Base-by-base conservation (phyloP, 768 basidiomycete genomes). In the Russula lepida region DNA sequence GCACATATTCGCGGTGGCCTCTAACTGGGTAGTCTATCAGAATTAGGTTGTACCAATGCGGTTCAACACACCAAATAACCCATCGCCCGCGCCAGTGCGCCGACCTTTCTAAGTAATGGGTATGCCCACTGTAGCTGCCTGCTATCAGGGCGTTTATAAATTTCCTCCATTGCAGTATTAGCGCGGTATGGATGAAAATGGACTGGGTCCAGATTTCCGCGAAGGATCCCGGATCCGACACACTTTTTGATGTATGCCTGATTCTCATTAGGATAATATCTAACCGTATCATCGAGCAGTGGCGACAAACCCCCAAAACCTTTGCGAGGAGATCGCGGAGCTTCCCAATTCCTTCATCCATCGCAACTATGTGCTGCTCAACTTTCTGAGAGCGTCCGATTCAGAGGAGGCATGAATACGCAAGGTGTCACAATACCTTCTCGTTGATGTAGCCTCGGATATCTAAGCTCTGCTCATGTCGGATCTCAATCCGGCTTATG, bases 401-500 rank as follows among this genome's bases (percentile, higher is more conserved):
- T 46, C 33, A 25, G 56, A 23, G 7, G 43, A 35, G 32, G 19
- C 21, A 21, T 37, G 37, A n/a, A 23, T 47, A 37, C 6, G 17
- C 8, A 35, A 21, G 7, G 32, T 44, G 52, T 43, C 37, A 13
- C 9, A 58, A 9, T 30, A 86, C 92, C 80, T 98, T 99, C 66
- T 89, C 83, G 69, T 93, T 86, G 67, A 95, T 81, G 69, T 95
- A 99, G 37, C 81, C 80, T 65, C 82, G 81, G 37, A 98, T 77
- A 74, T 98, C 97, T 27, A 94, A 73, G 68, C 92, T 93, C 59
- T 85, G 79, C 69, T 98, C 97, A 69, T 95, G 85, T 54, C 97
- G 82, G 64, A 98, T 91, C 69, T 98, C 95, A 59, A 99, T 95
- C 60, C 85, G 84, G 66, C 93, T 93, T 58, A 99, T 94, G 69